phyloP scores from a whole-genome alignment of 1,139 yeast species.

The Blastobotrys malaysiensis region DNA sequence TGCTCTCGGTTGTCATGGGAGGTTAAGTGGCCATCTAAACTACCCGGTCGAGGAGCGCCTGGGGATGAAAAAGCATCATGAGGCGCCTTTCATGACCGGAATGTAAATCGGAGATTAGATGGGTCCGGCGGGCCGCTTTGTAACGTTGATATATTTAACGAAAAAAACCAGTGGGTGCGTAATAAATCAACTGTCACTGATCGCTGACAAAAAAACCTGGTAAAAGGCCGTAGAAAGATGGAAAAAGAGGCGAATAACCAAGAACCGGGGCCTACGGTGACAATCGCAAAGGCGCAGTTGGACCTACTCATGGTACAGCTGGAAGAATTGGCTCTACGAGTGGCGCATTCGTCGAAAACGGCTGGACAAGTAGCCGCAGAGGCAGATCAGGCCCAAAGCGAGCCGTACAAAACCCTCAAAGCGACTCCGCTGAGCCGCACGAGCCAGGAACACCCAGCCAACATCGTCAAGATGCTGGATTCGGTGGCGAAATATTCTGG shows the following conservation, averaged over 20 bases:
- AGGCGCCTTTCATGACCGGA: no score
- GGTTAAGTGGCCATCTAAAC: no score
- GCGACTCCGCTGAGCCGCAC: neutral
- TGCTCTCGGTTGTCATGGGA: no score
- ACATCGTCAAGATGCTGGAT: neutral
- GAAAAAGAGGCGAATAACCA: neutral
- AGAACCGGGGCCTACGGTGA: neutral
- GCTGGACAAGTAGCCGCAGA: no score
- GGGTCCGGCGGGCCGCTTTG: no score
- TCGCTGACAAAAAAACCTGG: neutral
- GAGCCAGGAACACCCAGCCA: neutral
- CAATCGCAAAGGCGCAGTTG: constrained; percentile 1
- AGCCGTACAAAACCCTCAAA: neutral
- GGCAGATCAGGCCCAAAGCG: no score
- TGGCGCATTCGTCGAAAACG: neutral
- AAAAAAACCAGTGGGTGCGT: neutral
- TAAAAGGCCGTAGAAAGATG: no score
- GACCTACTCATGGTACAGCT: constrained; percentile 4
- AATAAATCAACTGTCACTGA: neutral
- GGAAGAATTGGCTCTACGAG: constrained; percentile 1
- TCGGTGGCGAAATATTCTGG: constrained; percentile 8
- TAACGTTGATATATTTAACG: neutral
- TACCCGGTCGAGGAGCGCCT: no score
- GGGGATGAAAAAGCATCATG: no score
- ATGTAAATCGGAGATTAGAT: no score